These are phyloP conservation scores for Sarcomyxa edulis DNA, from an alignment of 768 basidiomycete species.

Conservation along the genomic window DNA sequence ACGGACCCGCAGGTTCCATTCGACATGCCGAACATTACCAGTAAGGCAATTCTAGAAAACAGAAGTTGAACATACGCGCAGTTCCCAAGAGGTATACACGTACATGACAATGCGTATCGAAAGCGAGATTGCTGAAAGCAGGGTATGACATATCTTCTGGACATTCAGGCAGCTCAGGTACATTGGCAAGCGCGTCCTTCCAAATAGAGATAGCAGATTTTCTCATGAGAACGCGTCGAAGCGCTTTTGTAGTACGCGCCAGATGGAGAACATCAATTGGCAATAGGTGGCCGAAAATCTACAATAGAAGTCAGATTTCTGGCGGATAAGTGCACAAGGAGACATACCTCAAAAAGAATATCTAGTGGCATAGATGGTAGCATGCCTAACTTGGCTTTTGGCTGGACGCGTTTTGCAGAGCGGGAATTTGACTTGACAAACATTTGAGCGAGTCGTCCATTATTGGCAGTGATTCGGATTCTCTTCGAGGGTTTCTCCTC, in stretches of 20 bases:
- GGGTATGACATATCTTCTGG: slow-evolving; percentile 3
- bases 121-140: slow-evolving; percentile 3
- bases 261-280: slow-evolving; percentile 5
- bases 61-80: neutral
- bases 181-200: slow-evolving; percentile 4
- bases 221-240: slow-evolving; percentile 1
- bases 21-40: slow-evolving; percentile 1
- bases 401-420: no score
- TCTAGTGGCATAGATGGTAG: slow-evolving; percentile 29
- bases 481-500: no score
- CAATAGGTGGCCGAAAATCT: neutral
- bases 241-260: slow-evolving; percentile 3
- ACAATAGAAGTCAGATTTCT: no score
- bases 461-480: no score
- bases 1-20: no score
- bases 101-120: slow-evolving; percentile 4
- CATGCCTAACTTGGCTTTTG: neutral
- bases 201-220: slow-evolving; percentile 4
- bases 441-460: no score
- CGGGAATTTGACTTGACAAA: no score
- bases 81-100: neutral
- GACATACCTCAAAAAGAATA: slow-evolving; percentile 32
- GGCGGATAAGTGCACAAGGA: neutral
- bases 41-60: neutral
- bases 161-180: slow-evolving; percentile 2